Evolutionary conservation across 208 protist genomes (phyloP), one percentile per base, ranked within the genome.

Genomic region (Trichomonas vaginalis): DNA sequence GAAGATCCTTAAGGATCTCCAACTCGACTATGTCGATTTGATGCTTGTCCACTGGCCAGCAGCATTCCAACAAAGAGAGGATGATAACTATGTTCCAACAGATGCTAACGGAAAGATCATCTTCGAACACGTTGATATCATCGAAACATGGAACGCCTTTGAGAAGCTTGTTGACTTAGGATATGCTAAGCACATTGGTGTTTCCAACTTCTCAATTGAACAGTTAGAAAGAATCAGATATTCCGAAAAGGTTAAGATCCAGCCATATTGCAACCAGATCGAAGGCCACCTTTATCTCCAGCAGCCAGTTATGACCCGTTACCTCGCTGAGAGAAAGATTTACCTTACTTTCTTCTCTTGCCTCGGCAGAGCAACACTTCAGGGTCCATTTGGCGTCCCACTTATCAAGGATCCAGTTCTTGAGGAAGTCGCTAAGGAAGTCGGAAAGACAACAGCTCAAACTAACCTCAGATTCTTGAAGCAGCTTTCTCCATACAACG

Each of bases 251-350:
- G 35, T 79, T 4, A 95, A 95, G 27, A 95, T 95, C 37, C 88
- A 70, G 21, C 88, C 92, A 47, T 61, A 45, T 40, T 21, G 10
- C 12, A 46, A 51, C 39, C 92, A 95, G 61, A 32, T 45, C 9
- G 92, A 97, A 96, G 79, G 82, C 32, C 79, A 96, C 45, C 62
- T 96, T 0, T 96, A 96, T 86, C 10, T 42, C 0, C 90, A 96
- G 37, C 96, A 96, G 80, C 61, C 61, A 40, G 83, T 70, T 14
- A 49, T 97, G 9, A 17, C 2, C 4, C 0, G 32, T 1, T 97
- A 95, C 61, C 51, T 39, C 32, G 23, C 3, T 12, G 4, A 46
- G 32, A 27, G 56, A 2, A 95, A 95, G 10, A 96, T 97, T 8
- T 83, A 86, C 40, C 40, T 96, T 32, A 95, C 15, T 39, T 56